phyloP scores from a whole-genome alignment of 75 land plant species.

The Gnetum montanum region DNA sequence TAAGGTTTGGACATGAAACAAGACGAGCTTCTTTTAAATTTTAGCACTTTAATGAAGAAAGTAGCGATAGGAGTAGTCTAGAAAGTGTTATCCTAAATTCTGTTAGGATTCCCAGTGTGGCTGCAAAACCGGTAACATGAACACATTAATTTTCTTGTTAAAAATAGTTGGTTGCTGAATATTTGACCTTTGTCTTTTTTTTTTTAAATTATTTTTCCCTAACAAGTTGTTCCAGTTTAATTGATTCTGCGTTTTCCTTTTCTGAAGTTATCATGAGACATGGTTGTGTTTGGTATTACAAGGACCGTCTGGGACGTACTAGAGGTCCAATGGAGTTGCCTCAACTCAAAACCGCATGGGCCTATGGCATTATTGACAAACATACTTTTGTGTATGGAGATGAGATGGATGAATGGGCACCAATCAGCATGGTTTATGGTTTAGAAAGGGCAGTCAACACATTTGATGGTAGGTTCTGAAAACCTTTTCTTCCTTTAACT shows the following conservation, averaged over 20 bases:
- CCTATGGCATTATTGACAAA: constrained; percentile 76
- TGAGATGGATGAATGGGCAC: constrained; percentile 99
- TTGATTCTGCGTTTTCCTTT: background rate
- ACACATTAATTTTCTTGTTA: too few relatives aligned
- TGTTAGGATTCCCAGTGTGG: too few relatives aligned
- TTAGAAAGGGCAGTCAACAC: constrained; percentile 64
- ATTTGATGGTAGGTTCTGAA: constrained; percentile 50
- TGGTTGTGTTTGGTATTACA: constrained; percentile 75
- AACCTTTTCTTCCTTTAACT: background rate
- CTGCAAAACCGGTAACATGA: too few relatives aligned
- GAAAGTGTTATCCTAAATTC: too few relatives aligned
- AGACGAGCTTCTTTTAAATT: too few relatives aligned
- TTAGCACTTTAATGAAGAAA: too few relatives aligned
- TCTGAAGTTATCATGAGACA: constrained; percentile 60
- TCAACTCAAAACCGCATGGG: constrained; percentile 84
- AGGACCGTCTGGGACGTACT: constrained; percentile 94
- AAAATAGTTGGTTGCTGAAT: too few relatives aligned
- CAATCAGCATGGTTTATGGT: constrained; percentile 93
- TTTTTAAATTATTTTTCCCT: too few relatives aligned
- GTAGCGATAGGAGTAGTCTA: too few relatives aligned
- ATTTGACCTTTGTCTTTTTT: too few relatives aligned
- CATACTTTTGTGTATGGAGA: constrained; percentile 94
- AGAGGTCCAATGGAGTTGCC: constrained; percentile 83
- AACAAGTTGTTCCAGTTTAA: too few relatives aligned
- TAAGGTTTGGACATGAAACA: too few relatives aligned